Evolutionary conservation across 148 eudicot genomes (phyloP).

Genomic region (Spergularia marina): DNA sequence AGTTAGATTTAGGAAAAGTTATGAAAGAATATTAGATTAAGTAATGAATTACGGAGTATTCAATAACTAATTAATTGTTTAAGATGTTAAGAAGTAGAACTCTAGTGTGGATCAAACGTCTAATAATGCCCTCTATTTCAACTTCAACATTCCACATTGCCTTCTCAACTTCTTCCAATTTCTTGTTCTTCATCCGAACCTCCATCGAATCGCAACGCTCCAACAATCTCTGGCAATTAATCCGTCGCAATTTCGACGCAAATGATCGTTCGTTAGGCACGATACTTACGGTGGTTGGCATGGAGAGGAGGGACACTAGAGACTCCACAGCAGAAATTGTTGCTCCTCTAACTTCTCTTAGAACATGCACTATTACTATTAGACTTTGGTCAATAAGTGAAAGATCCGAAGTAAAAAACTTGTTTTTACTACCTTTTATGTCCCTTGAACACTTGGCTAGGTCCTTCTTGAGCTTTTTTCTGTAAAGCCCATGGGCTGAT

Average conservation of each 20-base stretch:
- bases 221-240: constrained; percentile 26
- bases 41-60: background rate
- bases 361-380: constrained; percentile 49
- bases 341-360: constrained; percentile 55
- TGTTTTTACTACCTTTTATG: constrained; percentile 39
- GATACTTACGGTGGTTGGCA: constrained; percentile 41
- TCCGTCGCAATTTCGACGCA: constrained; percentile 28
- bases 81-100: constrained; percentile 66
- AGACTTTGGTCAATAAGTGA: constrained; percentile 40
- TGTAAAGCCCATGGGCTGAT: constrained; percentile 28
- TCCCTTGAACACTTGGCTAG: constrained; percentile 43
- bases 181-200: constrained; percentile 34
- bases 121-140: constrained; percentile 58
- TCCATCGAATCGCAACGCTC: constrained; percentile 36
- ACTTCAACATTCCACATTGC: constrained; percentile 50
- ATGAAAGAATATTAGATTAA: background rate
- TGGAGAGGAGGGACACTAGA: constrained; percentile 42
- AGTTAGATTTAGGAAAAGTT: too few species aligned
- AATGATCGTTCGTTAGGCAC: constrained; percentile 32
- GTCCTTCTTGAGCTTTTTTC: constrained; percentile 59
- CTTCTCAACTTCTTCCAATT: constrained; percentile 51
- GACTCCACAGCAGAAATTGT: constrained; percentile 46
- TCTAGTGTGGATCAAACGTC: constrained; percentile 63
- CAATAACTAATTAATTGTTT: constrained; percentile 26
- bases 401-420: constrained; percentile 21